Evolutionary conservation across 2,329 filamentous ascomycete genomes (phyloP).

Genomic region (Penicillium freii): DNA sequence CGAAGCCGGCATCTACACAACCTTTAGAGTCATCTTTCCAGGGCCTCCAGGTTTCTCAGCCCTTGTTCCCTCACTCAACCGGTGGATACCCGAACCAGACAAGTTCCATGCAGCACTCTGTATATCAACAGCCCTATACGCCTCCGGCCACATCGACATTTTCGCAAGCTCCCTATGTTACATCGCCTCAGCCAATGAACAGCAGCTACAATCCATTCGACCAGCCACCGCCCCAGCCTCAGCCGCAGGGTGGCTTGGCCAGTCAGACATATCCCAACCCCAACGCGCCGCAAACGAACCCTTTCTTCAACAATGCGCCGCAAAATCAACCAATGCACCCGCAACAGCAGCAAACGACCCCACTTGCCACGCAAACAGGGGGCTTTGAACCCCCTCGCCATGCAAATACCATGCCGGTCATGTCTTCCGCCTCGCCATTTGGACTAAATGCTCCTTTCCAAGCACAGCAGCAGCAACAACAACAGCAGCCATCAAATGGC

Average conservation of each 20-base stretch:
- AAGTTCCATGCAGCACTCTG: slow-evolving; percentile 38
- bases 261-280: slow-evolving; percentile 26
- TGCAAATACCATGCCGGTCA: slow-evolving; percentile 41
- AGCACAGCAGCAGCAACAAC: slow-evolving; percentile 25
- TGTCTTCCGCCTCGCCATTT: slow-evolving; percentile 35
- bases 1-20: slow-evolving; percentile 28
- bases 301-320: slow-evolving; percentile 35
- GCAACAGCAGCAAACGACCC: slow-evolving; percentile 21
- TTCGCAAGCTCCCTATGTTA: slow-evolving; percentile 35
- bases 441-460: slow-evolving; percentile 29
- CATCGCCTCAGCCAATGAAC: slow-evolving; percentile 37
- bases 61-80: slow-evolving; percentile 73
- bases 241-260: slow-evolving; percentile 27
- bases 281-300: slow-evolving; percentile 31
- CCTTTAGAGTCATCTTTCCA: slow-evolving; percentile 69
- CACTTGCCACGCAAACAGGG: slow-evolving; percentile 8
- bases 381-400: slow-evolving; percentile 24
- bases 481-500: slow-evolving; percentile 17
- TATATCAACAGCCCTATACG: slow-evolving; percentile 44
- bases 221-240: slow-evolving; percentile 33
- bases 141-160: slow-evolving; percentile 41
- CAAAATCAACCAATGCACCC: slow-evolving; percentile 23
- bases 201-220: slow-evolving; percentile 46
- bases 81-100: slow-evolving; percentile 56
- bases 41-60: slow-evolving; percentile 68